Base-by-base conservation (phyloP, 257 asterid species). In the Misopates orontium region DNA sequence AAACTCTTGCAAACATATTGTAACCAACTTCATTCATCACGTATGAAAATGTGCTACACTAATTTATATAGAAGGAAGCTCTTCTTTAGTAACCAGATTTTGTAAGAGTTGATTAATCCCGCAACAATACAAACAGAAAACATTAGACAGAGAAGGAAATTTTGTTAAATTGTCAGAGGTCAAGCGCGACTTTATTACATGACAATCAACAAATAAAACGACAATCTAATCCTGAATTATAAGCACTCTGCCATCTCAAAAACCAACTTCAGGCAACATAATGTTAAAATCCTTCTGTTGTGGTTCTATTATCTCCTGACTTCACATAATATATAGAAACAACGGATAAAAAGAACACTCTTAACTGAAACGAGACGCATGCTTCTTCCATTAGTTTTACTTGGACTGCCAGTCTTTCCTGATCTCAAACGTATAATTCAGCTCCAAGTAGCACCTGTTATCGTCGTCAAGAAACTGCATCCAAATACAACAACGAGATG, bases 401-500 rank as follows among this genome's bases (percentile, higher is more conserved):
- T 78, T 67, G 57, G 80, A 47, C 75, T 71, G 88, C 99, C 99
- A 90, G 1, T 90, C 97, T 82, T 77, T 93, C 96, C 75, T 86
- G 88, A 93, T 93, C 24, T 93, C 99, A 71, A 90, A 93, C 47
- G 86, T 80, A 75, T 93, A 93, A 73, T 90, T 93, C 83, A 93
- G 89, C 91, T 90, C 96, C 96, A 93, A 73, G 84, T 93, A 85
- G 83, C 96, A 86, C 82, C 83, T 82, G 42, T 86, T 87, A 55
- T 93, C 99, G 31, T 93, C 97, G 36, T 93, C 99, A 40, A 93
- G 88, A 69, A 93, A 90, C 99, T 93, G 86, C 75, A 62, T 17
- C 14, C 60, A 20, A 14, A 11, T 13, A n/a, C 57, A 59, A 17
- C 17, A 53, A 19, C 18, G 16, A 8, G 20, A 24, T 48, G 19